Conservation (phyloP, 2,329 filamentous ascomycete genomes). For the Beauveria bassiana region DNA sequence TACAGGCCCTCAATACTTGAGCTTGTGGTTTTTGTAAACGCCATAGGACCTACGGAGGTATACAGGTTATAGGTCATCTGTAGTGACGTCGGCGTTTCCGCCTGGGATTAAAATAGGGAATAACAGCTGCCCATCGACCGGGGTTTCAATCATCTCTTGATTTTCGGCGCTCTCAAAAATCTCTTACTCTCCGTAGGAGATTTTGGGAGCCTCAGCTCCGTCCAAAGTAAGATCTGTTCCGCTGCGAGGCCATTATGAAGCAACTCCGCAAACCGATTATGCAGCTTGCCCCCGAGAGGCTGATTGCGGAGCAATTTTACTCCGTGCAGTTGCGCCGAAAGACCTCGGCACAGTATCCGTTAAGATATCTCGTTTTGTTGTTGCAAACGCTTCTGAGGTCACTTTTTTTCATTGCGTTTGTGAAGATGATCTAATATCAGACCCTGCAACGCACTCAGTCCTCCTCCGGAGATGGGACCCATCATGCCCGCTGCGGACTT, state of each 20-base stretch:
- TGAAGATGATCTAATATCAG: too few species aligned
- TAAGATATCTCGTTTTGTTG: background rate
- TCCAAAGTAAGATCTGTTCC: background rate
- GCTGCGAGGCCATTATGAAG: background rate
- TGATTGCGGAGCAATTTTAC: too few species aligned
- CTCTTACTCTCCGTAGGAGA: background rate
- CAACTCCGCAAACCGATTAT: background rate
- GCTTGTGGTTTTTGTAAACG: too few species aligned
- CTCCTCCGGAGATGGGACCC: background rate
- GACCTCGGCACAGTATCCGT: background rate
- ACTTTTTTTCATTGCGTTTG: background rate
- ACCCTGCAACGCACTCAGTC: background rate
- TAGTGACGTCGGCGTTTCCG: background rate
- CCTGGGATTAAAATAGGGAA: background rate
- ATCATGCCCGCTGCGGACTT: conserved; percentile 3
- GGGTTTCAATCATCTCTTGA: background rate
- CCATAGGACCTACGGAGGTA: too few species aligned
- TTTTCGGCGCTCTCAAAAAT: background rate
- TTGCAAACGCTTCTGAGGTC: too few species aligned
- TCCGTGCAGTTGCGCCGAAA: background rate
- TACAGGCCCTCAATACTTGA: too few species aligned
- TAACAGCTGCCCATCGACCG: background rate
- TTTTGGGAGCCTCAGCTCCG: background rate
- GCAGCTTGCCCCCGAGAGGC: background rate
- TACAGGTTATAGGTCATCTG: too few species aligned